Evolutionary conservation across 2,329 filamentous ascomycete genomes (phyloP), one percentile per base, ranked within the genome.

Genomic region (Colletotrichum theobromicola): DNA sequence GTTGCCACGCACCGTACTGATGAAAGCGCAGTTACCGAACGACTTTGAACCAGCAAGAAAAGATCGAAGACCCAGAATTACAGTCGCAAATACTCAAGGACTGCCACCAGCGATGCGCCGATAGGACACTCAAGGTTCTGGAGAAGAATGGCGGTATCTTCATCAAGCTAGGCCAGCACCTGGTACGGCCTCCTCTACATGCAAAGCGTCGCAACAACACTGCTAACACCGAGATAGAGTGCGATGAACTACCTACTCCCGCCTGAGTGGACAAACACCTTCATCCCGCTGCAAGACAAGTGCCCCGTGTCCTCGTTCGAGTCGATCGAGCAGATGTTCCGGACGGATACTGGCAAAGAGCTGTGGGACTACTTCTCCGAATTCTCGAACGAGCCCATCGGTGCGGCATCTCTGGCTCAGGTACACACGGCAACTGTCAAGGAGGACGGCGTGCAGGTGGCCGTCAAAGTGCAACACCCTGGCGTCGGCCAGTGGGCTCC

Each of bases 61-160:
- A 90, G 71, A 85, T 85, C 53, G 87, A 92, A 24, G 90, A 94
- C 75, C 87, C 90, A 50, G 89, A 91, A 67, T 91, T 95, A 82
- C 91, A 92, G 81, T 87, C 90, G n/a, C 87, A 84, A n/a, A 84
- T 93, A 46, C 87, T 99, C 67, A 94, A 92, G 78, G 92, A 93
- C 76, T 98, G 97, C 81, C 97, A 99, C 84, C 94, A 97, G 82
- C 91, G 97, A 83, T 99, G 97, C 85, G 97, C 97, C 34, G 90
- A 95, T 79, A 92, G 97, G 76, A 98, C 97, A 1, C 87, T 98
- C 55, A 90, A 89, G 72, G 96, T 97, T 2, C 86, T 98, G 77
- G 97, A 99, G 88, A 95, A 94, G 88, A 98, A 98, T 83, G 97
- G 97, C 30, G 98, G 96, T 32, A 98, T 99, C 77, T 99, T 98